Evolutionary conservation across 768 basidiomycete species (phyloP).

Genomic region (Brasilioporus rufonigricans): DNA sequence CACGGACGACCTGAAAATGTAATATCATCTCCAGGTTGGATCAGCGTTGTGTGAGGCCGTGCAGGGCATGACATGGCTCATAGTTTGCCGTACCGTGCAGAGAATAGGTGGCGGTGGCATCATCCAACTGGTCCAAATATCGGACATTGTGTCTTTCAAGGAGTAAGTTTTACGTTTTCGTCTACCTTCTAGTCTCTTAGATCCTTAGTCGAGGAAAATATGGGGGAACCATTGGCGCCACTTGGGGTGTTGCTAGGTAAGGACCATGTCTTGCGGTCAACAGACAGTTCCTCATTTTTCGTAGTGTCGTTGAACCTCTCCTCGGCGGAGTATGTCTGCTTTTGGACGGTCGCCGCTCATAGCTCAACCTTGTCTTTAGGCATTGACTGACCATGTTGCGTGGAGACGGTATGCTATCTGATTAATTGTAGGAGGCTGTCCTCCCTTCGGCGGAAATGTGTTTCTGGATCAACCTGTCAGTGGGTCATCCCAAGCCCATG

Average conservation of each 20-base stretch:
- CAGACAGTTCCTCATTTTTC: not conserved
- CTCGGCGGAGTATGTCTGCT: conserved; percentile 32
- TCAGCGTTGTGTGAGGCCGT: conserved; percentile 45
- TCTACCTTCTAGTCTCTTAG: not conserved
- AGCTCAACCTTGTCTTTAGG: conserved; percentile 13
- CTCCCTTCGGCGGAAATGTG: conserved; percentile 25
- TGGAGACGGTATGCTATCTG: conserved; percentile 39
- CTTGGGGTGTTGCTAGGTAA: conserved; percentile 41
- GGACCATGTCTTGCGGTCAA: not conserved
- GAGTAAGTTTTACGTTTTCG: conserved; percentile 29
- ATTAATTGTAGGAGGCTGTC: not conserved
- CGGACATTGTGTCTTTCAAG: conserved; percentile 38
- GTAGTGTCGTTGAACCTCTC: conserved; percentile 44
- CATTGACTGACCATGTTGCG: conserved; percentile 33
- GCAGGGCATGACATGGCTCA: conserved; percentile 43
- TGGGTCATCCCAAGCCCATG: not conserved
- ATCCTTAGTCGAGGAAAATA: conserved; percentile 38
- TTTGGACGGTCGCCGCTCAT: too few relatives aligned
- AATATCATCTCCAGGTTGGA: conserved; percentile 25
- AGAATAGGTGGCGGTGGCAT: conserved; percentile 44
- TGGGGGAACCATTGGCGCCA: conserved; percentile 35
- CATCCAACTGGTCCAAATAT: conserved; percentile 36
- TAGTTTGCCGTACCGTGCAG: conserved; percentile 39
- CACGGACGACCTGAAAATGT: not conserved
- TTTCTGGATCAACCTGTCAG: conserved; percentile 37